Base-by-base conservation (phyloP, 345 rosid species). In the Eucalyptus sp. region DNA sequence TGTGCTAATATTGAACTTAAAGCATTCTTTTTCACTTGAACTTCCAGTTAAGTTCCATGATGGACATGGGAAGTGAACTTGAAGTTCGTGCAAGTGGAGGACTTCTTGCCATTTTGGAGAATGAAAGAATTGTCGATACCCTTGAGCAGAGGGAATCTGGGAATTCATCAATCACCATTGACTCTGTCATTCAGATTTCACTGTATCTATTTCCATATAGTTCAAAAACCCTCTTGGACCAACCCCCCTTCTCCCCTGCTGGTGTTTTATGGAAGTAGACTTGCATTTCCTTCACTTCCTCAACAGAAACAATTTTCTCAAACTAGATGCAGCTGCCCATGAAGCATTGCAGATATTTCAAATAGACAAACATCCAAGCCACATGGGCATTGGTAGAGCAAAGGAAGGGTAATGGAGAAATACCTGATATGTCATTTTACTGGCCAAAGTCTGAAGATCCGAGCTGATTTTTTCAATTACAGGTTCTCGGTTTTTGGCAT, bases 301-400 rank as follows among this genome's bases (percentile, higher is more conserved):
- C 46, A 92, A 86, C 68, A 96, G 98, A 92, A 94, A 95, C 91
- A 96, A 94, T 88, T 96, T 96, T 92, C 99, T 96, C 90, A 97
- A 97, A 90, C 96, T 96, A 91, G 99, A 97, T 90, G 97, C 95
- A 8, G 95, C 97, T 90, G 97, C 99, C 90, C 97, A 96, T 88
- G 99, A 96, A 91, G 99, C 97, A 87, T 89, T 97, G 91, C 99
- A 97, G 94, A 96, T 96, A 89, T 97, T 97, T 91, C 98, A 96
- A 93, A 91, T 92, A 64, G 99, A 97, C 91, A 98, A 97, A 90
- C 99, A 98, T 94, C 99, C 99, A 90, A 98, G 99, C 92, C 98
- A 97, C 92, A 97, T 98, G 98, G 99, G 99, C 91, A 98, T 98
- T 89, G 99, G 99, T 86, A 93, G 99, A 93, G 98, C 98, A 90